These are phyloP conservation scores for Theileria orientalis DNA, from an alignment of 169 alveolate genomes.

Conservation along the genomic window DNA sequence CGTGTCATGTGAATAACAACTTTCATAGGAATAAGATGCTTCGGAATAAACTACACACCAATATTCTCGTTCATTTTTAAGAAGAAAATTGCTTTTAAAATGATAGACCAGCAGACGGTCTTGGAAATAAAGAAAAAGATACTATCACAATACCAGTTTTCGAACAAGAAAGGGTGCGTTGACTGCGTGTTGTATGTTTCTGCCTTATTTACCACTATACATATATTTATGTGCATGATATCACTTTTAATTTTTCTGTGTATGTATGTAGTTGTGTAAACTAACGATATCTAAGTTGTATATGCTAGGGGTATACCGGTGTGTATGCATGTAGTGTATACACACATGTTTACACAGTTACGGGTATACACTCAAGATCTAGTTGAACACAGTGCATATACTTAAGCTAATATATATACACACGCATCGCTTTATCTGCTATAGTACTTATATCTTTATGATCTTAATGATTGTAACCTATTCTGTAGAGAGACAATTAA, in stretches of 20 bases:
- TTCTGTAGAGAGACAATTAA: conserved; percentile 1
- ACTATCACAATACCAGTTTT: not conserved
- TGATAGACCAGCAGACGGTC: conserved; percentile 49
- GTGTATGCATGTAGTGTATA: too few species aligned
- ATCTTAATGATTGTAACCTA: too few species aligned
- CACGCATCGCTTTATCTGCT: not conserved
- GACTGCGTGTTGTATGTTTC: too few species aligned
- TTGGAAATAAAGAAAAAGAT: conserved; percentile 32
- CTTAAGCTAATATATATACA: not conserved
- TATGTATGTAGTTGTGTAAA: too few species aligned
- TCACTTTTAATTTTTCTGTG: too few species aligned
- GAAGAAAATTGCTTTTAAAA: conserved; percentile 17
- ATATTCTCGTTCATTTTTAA: conserved; percentile 7
- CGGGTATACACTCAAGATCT: too few species aligned
- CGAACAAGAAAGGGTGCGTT: conserved; percentile 23
- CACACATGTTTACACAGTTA: too few species aligned
- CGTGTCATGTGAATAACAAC: not conserved
- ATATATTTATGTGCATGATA: too few species aligned
- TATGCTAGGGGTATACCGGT: too few species aligned
- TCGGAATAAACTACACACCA: conserved; percentile 47
- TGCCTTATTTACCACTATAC: too few species aligned
- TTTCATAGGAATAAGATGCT: conserved; percentile 37
- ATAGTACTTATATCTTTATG: not conserved
- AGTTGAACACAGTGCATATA: not conserved
- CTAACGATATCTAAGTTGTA: too few species aligned